Evolutionary conservation across 768 basidiomycete genomes (phyloP), one percentile per base, ranked within the genome.

Genomic region (Termitomyces sp.): DNA sequence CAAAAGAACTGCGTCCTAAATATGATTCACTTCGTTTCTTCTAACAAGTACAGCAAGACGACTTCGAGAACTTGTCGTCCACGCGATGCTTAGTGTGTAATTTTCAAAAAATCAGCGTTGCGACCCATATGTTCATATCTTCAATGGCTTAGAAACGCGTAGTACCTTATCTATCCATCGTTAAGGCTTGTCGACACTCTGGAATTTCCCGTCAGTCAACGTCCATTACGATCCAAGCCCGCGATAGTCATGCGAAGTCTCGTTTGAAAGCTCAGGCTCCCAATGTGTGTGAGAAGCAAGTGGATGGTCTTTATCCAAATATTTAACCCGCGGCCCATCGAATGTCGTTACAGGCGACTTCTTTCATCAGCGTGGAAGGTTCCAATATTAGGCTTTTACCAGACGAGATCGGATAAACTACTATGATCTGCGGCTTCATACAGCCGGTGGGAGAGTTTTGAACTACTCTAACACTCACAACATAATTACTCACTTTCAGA

Each of bases 221-320:
- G 16, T 26, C 10, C 24, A 33, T 49, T 45, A 57, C 10, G 52
- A 35, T 43, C 10, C 3, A n/a, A 18, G 33, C 16, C 10, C 20
- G 45, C 5, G 20, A 36, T n/a, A 57, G 60, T 30, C 52, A 81
- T 82, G 68, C 78, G 62, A 7, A 84, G 64, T 5, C 84, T 61
- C 0, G 71, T 69, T 57, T 71, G 70, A 1, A 76, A 3, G 69
- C 22, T 82, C 79, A 6, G 74, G 67, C 57, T 83, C 82, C 69
- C 83, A 79, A 26, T 69, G 63, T 10, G 62, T 62, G 58, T 77
- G 81, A 11, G 68, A 68, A 5, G 67, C 60, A 5, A 72, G 58
- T 2, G 82, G 26, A 52, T 81, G 75, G n/a, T n/a, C n/a, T n/a
- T n/a, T n/a, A n/a, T n/a, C n/a, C n/a, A n/a, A n/a, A n/a, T n/a